Percentiles rank a stretch among this genome's conserved stretches.
These are phyloP conservation scores for Drechslerella stenobrocha DNA, from an alignment of 2,329 filamentous ascomycete genomes.

Conservation along the genomic window DNA sequence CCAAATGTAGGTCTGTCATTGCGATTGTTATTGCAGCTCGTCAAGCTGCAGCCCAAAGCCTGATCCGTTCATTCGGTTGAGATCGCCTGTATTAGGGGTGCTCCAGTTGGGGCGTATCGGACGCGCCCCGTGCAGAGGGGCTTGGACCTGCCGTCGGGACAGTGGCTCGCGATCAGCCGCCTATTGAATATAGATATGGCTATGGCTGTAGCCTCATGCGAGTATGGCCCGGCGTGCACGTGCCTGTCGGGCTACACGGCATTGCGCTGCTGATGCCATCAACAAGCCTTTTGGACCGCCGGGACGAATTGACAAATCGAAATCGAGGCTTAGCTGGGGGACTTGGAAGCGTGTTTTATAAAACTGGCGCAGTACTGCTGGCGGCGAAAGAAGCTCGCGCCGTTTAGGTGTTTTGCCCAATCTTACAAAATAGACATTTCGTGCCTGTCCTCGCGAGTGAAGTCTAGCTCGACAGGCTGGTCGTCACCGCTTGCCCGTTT, in stretches of 20 bases:
- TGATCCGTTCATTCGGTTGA: background rate
- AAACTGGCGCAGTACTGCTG: too few relatives aligned
- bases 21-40: background rate
- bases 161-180: conserved; percentile 25
- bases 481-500: conserved; percentile 16
- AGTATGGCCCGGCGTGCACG: background rate
- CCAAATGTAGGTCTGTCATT: background rate
- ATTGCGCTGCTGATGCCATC: conserved; percentile 11
- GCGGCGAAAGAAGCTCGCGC: too few relatives aligned
- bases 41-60: background rate
- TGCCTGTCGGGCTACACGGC: too few relatives aligned
- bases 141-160: conserved; percentile 23
- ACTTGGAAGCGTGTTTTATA: conserved; percentile 14
- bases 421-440: conserved; percentile 9
- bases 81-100: background rate
- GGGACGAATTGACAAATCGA: conserved; percentile 17
- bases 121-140: conserved; percentile 4
- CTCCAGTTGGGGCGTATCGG: background rate
- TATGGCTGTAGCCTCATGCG: background rate
- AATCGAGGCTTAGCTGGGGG: background rate
- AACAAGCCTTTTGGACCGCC: background rate
- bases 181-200: conserved; percentile 8
- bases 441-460: conserved; percentile 24
- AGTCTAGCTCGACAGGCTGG: background rate
- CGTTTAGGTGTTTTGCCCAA: background rate